phyloP scores from a whole-genome alignment of 2,329 filamentous ascomycete species.

The Intubia oerlemansii region DNA sequence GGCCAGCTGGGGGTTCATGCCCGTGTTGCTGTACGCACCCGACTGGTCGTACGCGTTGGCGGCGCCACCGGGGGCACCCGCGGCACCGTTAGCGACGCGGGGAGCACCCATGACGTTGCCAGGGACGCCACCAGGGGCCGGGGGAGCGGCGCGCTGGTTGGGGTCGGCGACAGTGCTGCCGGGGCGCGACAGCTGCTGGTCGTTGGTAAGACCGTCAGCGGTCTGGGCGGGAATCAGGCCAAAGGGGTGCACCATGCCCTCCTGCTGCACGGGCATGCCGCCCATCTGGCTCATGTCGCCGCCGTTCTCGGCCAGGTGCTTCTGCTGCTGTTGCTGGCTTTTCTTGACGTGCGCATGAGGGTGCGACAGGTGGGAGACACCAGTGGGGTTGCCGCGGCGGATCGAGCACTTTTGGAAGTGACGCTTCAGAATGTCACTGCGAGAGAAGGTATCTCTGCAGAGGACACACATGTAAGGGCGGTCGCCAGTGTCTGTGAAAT shows the following conservation, averaged over 20 bases:
- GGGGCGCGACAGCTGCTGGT: conserved; percentile 38
- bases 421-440: conserved; percentile 94
- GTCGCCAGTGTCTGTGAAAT: conserved; percentile 65
- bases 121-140: conserved; percentile 3
- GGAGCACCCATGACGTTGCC: conserved; percentile 5
- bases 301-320: conserved; percentile 24
- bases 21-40: conserved; percentile 27
- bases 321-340: conserved; percentile 34
- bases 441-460: conserved; percentile 93
- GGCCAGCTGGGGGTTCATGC: conserved; percentile 45
- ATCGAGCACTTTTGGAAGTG: conserved; percentile 99
- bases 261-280: conserved; percentile 33
- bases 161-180: conserved; percentile 35
- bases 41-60: conserved; percentile 21
- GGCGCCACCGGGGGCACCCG: not conserved
- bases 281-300: conserved; percentile 38
- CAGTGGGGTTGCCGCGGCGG: conserved; percentile 83
- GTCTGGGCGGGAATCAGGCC: conserved; percentile 17
- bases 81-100: conserved; percentile 1
- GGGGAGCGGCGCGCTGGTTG: conserved; percentile 33
- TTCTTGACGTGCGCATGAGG: conserved; percentile 79
- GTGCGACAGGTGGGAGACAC: conserved; percentile 84
- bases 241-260: conserved; percentile 28
- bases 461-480: conserved; percentile 96
- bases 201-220: conserved; percentile 38